phyloP scores from a whole-genome alignment of 768 basidiomycete species.

The Suillus hirtellus region DNA sequence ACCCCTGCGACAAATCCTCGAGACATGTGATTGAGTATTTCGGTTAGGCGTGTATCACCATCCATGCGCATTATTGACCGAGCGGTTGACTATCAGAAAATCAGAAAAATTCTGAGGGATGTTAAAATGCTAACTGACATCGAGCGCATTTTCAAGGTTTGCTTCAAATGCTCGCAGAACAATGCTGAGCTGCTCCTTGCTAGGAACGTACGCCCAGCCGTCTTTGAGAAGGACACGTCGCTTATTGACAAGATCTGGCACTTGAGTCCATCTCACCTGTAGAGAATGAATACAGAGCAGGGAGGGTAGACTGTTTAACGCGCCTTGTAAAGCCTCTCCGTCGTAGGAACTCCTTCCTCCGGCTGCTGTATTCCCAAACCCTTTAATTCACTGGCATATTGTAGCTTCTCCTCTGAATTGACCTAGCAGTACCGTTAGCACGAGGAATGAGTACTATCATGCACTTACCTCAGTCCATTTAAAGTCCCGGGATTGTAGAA shows the following conservation, averaged over 20 bases:
- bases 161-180: constrained; percentile 84
- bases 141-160: constrained; percentile 70
- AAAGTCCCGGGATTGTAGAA: constrained; percentile 66
- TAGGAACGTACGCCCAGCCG: constrained; percentile 90
- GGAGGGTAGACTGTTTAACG: neutral
- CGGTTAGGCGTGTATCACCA: constrained; percentile 89
- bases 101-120: constrained; percentile 14
- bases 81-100: constrained; percentile 64
- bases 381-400: constrained; percentile 48
- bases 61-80: constrained; percentile 88
- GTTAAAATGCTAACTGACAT: constrained; percentile 46
- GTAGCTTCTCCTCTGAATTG: constrained; percentile 51
- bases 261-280: constrained; percentile 97
- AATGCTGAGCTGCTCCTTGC: constrained; percentile 75
- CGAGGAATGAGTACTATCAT: neutral
- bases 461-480: constrained; percentile 59
- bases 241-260: constrained; percentile 87
- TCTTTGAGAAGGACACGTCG: constrained; percentile 73
- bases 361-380: constrained; percentile 25
- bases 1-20: constrained; percentile 93
- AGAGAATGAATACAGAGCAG: neutral
- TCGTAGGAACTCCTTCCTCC: neutral
- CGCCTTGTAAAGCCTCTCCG: constrained; percentile 70
- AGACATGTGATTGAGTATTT: constrained; percentile 88
- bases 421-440: constrained; percentile 45